Evolutionary conservation across 2,329 filamentous ascomycete genomes (phyloP).

Genomic region (Nemania sp.): DNA sequence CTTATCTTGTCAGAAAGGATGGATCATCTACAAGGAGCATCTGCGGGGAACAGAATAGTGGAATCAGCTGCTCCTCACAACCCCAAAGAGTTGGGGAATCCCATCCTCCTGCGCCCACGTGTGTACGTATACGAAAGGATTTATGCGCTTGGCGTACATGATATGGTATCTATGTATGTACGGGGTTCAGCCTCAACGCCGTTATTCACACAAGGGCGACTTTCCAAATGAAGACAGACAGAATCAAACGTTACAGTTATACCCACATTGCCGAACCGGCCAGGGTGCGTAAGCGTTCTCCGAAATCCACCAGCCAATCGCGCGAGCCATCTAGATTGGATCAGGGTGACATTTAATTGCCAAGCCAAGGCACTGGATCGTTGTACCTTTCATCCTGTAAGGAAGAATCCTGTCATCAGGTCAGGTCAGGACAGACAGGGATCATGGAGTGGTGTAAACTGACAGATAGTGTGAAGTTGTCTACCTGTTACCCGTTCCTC

Average conservation of each 20-base stretch:
- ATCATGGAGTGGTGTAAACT: neutral
- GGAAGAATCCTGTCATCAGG: constrained; percentile 13
- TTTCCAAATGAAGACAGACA: constrained; percentile 28
- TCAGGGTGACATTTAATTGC: constrained; percentile 16
- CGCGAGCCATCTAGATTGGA: constrained; percentile 1
- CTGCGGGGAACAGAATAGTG: neutral
- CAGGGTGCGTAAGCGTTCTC: constrained; percentile 1
- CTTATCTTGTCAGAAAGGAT: neutral
- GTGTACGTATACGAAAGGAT: neutral
- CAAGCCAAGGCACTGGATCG: constrained; percentile 21
- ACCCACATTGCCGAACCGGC: constrained; percentile 8
- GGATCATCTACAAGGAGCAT: no score
- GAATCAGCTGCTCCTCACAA: neutral
- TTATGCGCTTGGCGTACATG: neutral
- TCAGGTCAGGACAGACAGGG: neutral
- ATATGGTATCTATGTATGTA: neutral
- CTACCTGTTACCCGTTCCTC: constrained; percentile 1
- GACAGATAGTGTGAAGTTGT: neutral
- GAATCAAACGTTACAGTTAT: constrained; percentile 40
- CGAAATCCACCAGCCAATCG: constrained; percentile 19
- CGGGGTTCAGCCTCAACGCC: constrained; percentile 15
- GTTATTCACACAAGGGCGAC: constrained; percentile 8
- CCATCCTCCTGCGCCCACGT: neutral
- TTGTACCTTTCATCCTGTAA: neutral
- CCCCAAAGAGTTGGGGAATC: neutral